These are phyloP conservation scores for Earliella scabrosa DNA, from an alignment of 1,284 basidiomycete genomes.

Conservation along the genomic window DNA sequence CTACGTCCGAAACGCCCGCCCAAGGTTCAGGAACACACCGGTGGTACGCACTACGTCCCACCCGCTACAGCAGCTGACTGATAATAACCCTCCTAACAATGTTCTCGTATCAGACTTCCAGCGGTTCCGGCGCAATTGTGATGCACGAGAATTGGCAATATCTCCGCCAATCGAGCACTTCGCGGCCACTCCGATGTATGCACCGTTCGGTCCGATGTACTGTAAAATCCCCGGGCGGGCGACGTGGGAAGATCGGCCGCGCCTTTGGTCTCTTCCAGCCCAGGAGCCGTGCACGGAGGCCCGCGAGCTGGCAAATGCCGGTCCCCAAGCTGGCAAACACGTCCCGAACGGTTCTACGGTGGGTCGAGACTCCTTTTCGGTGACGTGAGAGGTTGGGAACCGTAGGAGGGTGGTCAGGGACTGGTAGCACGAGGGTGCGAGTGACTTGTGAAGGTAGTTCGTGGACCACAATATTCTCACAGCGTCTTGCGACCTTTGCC, in stretches of 20 bases:
- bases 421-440: too few species aligned
- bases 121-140: background rate
- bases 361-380: background rate
- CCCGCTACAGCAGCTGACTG: slow-evolving; percentile 3
- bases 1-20: slow-evolving; percentile 6
- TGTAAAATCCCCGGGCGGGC: slow-evolving; percentile 2
- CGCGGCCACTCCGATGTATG: background rate
- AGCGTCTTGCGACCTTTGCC: too few species aligned
- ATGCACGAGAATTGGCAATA: background rate
- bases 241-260: slow-evolving; percentile 12
- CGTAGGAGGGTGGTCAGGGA: too few species aligned
- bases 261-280: background rate
- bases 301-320: background rate
- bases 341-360: background rate
- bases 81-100: background rate
- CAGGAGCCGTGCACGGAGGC: background rate
- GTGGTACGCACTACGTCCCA: slow-evolving; percentile 11
- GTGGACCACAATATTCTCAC: too few species aligned
- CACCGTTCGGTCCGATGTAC: slow-evolving; percentile 9
- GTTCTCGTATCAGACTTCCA: slow-evolving; percentile 10
- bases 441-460: too few species aligned
- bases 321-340: background rate
- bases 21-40: slow-evolving; percentile 10
- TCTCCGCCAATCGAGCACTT: background rate
- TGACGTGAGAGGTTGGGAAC: too few species aligned